Evolutionary conservation across 129 eudicot species (phyloP).

Genomic region (Tagetes erecta): DNA sequence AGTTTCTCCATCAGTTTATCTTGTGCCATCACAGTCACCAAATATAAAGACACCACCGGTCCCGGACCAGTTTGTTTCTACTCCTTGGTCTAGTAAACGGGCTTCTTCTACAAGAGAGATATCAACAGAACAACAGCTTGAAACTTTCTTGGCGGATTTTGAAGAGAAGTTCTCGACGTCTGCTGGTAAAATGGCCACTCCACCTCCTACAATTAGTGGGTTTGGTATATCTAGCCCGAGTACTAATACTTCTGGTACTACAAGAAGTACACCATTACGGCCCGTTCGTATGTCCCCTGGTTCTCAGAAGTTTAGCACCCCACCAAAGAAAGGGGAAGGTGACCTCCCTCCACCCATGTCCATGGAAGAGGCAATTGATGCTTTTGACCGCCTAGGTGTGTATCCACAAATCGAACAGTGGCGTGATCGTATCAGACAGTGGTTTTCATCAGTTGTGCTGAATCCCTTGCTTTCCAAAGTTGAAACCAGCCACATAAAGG

Average conservation of each 20-base stretch:
- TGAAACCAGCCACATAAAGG: conserved; percentile 83
- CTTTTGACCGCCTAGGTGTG: conserved; percentile 68
- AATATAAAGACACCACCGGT: conserved; percentile 61
- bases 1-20: conserved; percentile 69
- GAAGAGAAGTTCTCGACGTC: conserved; percentile 79
- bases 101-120: conserved; percentile 63
- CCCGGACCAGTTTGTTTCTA: conserved; percentile 45
- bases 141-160: conserved; percentile 76
- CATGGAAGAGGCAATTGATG: conserved; percentile 83
- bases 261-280: conserved; percentile 91
- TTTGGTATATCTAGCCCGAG: conserved; percentile 71
- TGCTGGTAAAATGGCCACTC: conserved; percentile 78
- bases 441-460: conserved; percentile 83
- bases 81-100: conserved; percentile 91
- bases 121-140: conserved; percentile 71
- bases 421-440: conserved; percentile 92
- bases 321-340: conserved; percentile 91
- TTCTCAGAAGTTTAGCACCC: conserved; percentile 86
- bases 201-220: conserved; percentile 69
- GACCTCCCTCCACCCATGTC: conserved; percentile 97
- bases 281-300: conserved; percentile 98
- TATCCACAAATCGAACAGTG: conserved; percentile 94
- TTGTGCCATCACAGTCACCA: conserved; percentile 56
- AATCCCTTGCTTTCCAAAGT: conserved; percentile 75
- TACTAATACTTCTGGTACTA: conserved; percentile 67